Base-by-base conservation (phyloP, 352 stramenopile genomes). In the Globisporangium canariense region DNA sequence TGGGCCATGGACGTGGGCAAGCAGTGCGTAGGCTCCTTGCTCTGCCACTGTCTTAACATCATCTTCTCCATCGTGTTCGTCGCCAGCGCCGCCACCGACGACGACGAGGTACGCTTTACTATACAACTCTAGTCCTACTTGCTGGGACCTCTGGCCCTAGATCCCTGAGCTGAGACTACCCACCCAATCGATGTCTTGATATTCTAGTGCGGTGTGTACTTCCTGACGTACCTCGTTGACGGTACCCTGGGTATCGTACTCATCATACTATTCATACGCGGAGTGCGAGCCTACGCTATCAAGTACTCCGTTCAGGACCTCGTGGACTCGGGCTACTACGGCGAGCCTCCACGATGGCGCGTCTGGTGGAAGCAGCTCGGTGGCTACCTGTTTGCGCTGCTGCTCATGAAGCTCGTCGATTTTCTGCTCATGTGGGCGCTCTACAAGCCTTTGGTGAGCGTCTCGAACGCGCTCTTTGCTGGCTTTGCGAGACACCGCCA, bases 1-100 rank as follows among this genome's bases (percentile, higher is more conserved):
- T 94, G 85, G 81, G 76, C 62, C 0, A 63, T 91, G 49, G 83
- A 94, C 43, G 69, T 92, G 34, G 63, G 79, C 62, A 94, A 94
- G 67, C 85, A 92, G 64, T 77, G 75, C 57, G 58, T 87, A 2
- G 83, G 77, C 10, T 70, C 83, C 25, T 62, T 90, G 25, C 74
- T 89, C 30, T 71, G 87, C 51, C 85, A 92, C 59, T 80, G 69
- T 16, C 52, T 85, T 20, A 92, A 76, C 49, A 87, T 94, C 59
- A 11, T 89, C 54, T 64, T 82, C 30, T 87, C 81, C 2, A 79
- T 91, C 30, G 3, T 91, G 14, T 75, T 90, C 46, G 78, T 85
- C 43, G 64, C 79, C 1, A 58, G 62, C 13, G 78, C 75, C 0
- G 64, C 67, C 7, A 51, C 70, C 22, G 22, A 72, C 20, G 79